These are phyloP conservation scores for Apiospora malaysiana DNA, from an alignment of 2,329 filamentous ascomycete genomes.

Conservation along the genomic window DNA sequence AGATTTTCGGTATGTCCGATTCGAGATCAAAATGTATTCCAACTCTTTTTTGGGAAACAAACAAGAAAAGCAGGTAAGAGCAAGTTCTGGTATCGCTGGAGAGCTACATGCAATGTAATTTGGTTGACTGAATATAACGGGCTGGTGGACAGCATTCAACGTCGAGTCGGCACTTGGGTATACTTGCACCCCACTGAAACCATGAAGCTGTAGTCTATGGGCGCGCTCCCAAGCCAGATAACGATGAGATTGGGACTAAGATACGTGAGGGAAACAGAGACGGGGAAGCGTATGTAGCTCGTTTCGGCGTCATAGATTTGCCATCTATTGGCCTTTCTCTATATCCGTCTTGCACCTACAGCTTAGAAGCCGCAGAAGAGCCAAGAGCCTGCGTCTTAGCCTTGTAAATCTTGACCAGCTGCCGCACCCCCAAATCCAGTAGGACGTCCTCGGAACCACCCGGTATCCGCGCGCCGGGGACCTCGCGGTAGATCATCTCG, in stretches of 20 bases:
- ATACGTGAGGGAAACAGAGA: too few species aligned
- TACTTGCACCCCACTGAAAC: not conserved
- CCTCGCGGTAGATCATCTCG: constrained; percentile 67
- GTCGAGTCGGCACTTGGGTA: not conserved
- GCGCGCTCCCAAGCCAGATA: too few species aligned
- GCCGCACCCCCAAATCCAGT: constrained; percentile 71
- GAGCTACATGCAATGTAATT: not conserved
- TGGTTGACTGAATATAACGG: not conserved
- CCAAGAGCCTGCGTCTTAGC: constrained; percentile 58
- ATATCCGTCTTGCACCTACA: constrained; percentile 22
- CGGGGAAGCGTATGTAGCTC: not conserved
- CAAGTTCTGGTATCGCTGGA: not conserved
- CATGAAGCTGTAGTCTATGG: not conserved
- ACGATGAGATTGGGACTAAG: too few species aligned
- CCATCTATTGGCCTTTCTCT: not conserved
- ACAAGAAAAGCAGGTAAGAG: not conserved
- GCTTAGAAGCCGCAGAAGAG: constrained; percentile 26
- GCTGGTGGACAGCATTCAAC: not conserved
- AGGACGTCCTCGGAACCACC: constrained; percentile 77
- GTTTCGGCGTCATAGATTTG: not conserved
- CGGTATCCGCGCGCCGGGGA: constrained; percentile 66
- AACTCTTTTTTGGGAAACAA: not conserved
- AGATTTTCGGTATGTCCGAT: not conserved
- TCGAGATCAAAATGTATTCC: not conserved
- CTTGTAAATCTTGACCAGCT: constrained; percentile 73